phyloP scores from a whole-genome alignment of 139 green algal genomes.

The Spirogloea muscicola region DNA sequence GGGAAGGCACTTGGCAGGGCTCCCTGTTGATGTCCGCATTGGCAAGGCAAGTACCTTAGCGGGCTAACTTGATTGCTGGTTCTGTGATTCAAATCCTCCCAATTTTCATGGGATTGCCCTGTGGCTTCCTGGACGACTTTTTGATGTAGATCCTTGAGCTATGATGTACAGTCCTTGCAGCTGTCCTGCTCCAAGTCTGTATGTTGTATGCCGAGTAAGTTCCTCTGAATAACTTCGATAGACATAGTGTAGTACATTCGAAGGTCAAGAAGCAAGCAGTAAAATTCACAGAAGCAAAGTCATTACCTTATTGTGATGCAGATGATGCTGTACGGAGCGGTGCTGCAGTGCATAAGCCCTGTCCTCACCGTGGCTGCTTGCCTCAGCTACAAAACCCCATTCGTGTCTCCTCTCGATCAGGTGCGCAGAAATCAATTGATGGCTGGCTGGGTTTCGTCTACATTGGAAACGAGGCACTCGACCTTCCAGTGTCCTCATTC shows the following conservation, averaged over 20 bases:
- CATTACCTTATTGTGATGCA: slow-evolving; percentile 12
- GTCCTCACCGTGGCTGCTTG: slow-evolving; percentile 66
- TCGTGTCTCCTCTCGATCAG: not conserved
- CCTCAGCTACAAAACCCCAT: slow-evolving; percentile 73
- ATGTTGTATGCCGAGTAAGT: not conserved
- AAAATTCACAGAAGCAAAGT: too few species aligned
- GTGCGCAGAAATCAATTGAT: not conserved
- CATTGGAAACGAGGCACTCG: not conserved
- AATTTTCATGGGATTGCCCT: not conserved
- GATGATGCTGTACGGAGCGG: slow-evolving; percentile 53
- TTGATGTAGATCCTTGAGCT: too few species aligned
- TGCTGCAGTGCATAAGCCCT: slow-evolving; percentile 49
- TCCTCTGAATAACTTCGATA: not conserved
- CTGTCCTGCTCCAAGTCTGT: not conserved
- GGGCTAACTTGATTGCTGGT: not conserved
- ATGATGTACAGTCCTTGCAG: too few species aligned
- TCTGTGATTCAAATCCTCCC: not conserved
- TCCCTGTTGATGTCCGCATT: slow-evolving; percentile 64
- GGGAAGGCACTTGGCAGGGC: slow-evolving; percentile 70
- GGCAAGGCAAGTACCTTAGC: slow-evolving; percentile 58
- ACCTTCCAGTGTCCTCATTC: too few species aligned
- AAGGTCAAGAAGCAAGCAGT: not conserved
- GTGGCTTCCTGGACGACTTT: too few species aligned
- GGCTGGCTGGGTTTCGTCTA: not conserved
- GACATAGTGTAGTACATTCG: not conserved